phyloP scores from a whole-genome alignment of 148 eudicot species.

The Vaccinium corymbosum region DNA sequence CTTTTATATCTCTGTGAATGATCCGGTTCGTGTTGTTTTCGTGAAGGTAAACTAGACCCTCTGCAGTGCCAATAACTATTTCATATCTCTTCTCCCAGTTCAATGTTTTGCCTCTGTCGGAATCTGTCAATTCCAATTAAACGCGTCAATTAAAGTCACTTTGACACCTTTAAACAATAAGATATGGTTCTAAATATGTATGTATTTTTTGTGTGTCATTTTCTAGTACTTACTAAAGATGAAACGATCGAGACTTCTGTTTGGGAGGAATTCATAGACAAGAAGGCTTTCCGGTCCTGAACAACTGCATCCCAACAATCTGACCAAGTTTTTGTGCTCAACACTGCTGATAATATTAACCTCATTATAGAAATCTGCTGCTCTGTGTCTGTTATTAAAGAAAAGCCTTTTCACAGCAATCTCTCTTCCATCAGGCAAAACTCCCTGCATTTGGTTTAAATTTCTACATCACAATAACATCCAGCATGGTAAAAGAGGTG shows the following conservation, averaged over 20 bases:
- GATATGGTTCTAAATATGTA: not conserved
- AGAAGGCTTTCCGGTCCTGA: constrained; percentile 68
- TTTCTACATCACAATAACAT: not conserved
- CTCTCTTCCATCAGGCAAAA: constrained; percentile 60
- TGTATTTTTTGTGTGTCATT: not conserved
- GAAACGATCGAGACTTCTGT: constrained; percentile 52
- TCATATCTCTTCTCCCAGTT: constrained; percentile 49
- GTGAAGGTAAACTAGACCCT: constrained; percentile 59
- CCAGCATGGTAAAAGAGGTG: not conserved
- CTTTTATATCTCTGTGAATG: constrained; percentile 65
- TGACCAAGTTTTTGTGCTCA: constrained; percentile 60
- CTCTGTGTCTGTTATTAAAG: constrained; percentile 57
- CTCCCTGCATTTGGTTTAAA: constrained; percentile 31
- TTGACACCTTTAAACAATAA: not conserved
- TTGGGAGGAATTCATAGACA: constrained; percentile 55
- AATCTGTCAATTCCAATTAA: constrained; percentile 24
- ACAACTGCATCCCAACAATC: constrained; percentile 63
- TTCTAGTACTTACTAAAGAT: constrained; percentile 41
- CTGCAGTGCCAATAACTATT: constrained; percentile 44
- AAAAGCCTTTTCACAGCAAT: constrained; percentile 67
- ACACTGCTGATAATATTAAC: constrained; percentile 58
- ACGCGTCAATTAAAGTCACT: not conserved
- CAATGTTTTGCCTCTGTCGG: constrained; percentile 19
- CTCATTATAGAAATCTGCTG: constrained; percentile 66
- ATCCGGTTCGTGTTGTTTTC: constrained; percentile 40